phyloP scores from a whole-genome alignment of 2,329 filamentous ascomycete species.

The Penicillium capsulatum region DNA sequence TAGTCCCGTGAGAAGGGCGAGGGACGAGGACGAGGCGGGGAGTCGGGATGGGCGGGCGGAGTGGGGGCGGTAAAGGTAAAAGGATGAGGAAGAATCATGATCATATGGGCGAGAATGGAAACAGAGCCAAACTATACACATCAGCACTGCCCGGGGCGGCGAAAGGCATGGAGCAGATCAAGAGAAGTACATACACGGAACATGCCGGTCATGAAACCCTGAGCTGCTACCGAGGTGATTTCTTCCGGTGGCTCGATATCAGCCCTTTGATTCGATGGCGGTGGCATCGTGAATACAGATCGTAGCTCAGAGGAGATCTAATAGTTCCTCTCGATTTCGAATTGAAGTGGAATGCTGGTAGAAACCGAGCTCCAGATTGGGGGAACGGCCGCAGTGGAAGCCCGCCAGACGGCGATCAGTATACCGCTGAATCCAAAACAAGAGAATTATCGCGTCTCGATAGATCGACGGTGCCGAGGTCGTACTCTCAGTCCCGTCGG shows the following conservation, averaged over 20 bases:
- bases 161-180: background rate
- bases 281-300: constrained; percentile 30
- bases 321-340: no score
- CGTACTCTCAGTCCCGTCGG: no score
- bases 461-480: no score
- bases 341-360: no score
- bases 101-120: constrained; percentile 46
- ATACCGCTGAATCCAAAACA: no score
- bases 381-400: no score
- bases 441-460: no score
- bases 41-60: constrained; percentile 22
- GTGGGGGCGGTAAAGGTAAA: constrained; percentile 37
- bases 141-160: background rate
- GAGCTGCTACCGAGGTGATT: constrained; percentile 39
- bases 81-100: constrained; percentile 42
- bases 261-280: constrained; percentile 37
- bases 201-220: constrained; percentile 43
- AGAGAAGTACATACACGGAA: constrained; percentile 36
- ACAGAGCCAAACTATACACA: constrained; percentile 41
- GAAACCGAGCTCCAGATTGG: no score
- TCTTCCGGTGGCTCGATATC: constrained; percentile 42
- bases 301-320: constrained; percentile 2
- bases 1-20: constrained; percentile 30
- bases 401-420: no score
- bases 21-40: constrained; percentile 18